Evolutionary conservation across 2,329 filamentous ascomycete species (phyloP).

Genomic region (Colletotrichum melonis): DNA sequence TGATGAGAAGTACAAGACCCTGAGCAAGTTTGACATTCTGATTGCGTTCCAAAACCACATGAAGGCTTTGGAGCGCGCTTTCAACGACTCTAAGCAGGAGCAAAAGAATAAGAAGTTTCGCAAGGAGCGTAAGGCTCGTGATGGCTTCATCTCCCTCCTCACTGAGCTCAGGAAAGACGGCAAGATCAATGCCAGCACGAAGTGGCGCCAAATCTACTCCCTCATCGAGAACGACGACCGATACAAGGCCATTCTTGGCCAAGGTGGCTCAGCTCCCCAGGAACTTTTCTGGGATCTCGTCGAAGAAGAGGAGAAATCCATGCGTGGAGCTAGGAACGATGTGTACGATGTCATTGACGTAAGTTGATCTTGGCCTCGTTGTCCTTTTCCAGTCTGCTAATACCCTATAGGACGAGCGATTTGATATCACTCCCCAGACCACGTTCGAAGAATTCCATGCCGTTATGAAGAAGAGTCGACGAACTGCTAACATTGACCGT

Average conservation of each 20-base stretch:
- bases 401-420: slow-evolving; percentile 82
- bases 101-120: slow-evolving; percentile 85
- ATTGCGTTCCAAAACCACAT: slow-evolving; percentile 95
- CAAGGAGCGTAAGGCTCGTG: slow-evolving; percentile 86
- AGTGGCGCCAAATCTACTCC: slow-evolving; percentile 86
- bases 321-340: slow-evolving; percentile 83
- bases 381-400: slow-evolving; percentile 29
- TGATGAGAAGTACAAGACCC: slow-evolving; percentile 85
- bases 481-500: slow-evolving; percentile 87
- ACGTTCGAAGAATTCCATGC: slow-evolving; percentile 88
- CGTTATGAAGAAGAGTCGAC: slow-evolving; percentile 85
- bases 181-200: slow-evolving; percentile 88
- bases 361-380: slow-evolving; percentile 48
- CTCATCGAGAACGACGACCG: slow-evolving; percentile 83
- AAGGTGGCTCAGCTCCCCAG: slow-evolving; percentile 84
- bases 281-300: slow-evolving; percentile 97
- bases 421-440: slow-evolving; percentile 88
- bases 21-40: slow-evolving; percentile 91
- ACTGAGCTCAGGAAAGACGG: slow-evolving; percentile 78
- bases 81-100: slow-evolving; percentile 91
- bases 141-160: slow-evolving; percentile 81
- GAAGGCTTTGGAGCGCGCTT: slow-evolving; percentile 87
- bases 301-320: slow-evolving; percentile 91
- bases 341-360: slow-evolving; percentile 91
- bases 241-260: slow-evolving; percentile 85